Evolutionary conservation across 139 green algal species (phyloP), one percentile per base, ranked within the genome.

Genomic region (Bryopsis sp.): DNA sequence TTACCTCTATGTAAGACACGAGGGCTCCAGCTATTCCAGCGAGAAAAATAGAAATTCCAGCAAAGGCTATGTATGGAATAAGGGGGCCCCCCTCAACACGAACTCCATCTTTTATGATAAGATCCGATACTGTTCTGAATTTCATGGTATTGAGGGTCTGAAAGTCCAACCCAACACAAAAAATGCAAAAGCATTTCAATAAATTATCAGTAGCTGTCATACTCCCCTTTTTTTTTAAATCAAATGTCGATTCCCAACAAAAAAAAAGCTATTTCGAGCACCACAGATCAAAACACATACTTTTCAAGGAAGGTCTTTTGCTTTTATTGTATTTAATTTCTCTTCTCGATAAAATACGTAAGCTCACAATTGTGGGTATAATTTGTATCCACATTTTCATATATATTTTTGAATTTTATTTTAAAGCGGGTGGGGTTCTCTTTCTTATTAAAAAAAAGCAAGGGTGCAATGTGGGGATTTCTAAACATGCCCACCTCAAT

Each of bases 1-100:
- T 54, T 54, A 54, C 43, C 43, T 54, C 43, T 19, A 54, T 19
- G 19, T 54, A 54, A 54, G 43, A 54, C 43, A 54, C 43, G 43
- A 54, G 43, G 19, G 15, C 43, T 11, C 43, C 43, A 26, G 43
- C 43, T 26, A 54, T 54, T 54, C 15, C 19, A 11, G 43, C 43
- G 19, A 26, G 19, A 54, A 54, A 26, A 11, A 54, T 19, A 19
- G 43, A 11, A 54, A 54, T 54, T 11, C 43, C 43, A 11, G 19
- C 43, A 54, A 54, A 54, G 11, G 43, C 19, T 11, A 11, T 26
- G 43, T 54, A 54, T 19, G 43, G 43, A n/a, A n/a, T n/a, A n/a
- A n/a, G n/a, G n/a, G n/a, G n/a, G n/a, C n/a, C n/a, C n/a, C n/a
- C n/a, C 43, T 19, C 11, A 11, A 11, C 11, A 54, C 11, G 19